Conservation (phyloP, 1,284 basidiomycete genomes). For the Fomitopsis pinicola region DNA sequence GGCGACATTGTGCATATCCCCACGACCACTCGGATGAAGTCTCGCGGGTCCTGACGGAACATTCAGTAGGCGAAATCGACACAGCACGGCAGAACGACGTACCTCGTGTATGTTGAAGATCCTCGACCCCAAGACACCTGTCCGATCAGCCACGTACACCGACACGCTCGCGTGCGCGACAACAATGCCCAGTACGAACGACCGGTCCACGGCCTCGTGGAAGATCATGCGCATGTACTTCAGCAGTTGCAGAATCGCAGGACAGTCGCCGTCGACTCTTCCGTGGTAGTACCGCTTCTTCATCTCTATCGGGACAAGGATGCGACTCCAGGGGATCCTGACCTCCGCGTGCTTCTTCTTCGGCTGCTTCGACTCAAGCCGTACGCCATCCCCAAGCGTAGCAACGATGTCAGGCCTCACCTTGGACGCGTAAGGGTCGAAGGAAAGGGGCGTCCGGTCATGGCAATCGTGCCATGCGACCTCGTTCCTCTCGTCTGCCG, state of each 20-base stretch:
- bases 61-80: background rate
- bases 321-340: background rate
- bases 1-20: background rate
- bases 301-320: background rate
- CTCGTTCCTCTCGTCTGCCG: background rate
- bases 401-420: background rate
- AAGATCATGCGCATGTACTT: background rate
- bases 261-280: background rate
- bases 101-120: background rate
- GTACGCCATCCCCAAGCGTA: background rate
- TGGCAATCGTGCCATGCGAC: background rate
- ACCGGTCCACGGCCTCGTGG: background rate
- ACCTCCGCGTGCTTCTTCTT: background rate
- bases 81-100: background rate
- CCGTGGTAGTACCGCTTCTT: background rate
- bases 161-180: background rate
- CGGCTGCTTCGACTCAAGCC: no score
- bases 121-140: background rate
- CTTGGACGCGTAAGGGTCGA: background rate
- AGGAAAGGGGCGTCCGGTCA: background rate
- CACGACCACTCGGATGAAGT: background rate
- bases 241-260: background rate
- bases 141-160: constrained; percentile 3
- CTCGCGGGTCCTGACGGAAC: background rate
- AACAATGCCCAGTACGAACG: constrained; percentile 2